These are phyloP conservation scores for Boletus barrowsii DNA, from an alignment of 768 basidiomycete genomes.

Conservation along the genomic window DNA sequence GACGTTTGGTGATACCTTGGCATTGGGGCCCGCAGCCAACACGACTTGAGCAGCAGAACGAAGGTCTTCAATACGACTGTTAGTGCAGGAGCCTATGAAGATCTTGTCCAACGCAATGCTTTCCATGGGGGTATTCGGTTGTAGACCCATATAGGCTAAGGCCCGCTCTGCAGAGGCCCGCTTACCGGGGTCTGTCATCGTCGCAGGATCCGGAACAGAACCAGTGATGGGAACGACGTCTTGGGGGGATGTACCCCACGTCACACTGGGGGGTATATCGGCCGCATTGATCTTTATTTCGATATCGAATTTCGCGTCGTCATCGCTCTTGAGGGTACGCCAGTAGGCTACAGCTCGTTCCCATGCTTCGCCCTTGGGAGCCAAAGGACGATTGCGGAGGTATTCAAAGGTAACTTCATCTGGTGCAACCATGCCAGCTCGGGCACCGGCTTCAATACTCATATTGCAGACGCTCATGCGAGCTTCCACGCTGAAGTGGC, in stretches of 20 bases:
- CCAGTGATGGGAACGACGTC: slow-evolving; percentile 84
- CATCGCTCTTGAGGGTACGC: slow-evolving; percentile 74
- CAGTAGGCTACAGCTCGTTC: slow-evolving; percentile 83
- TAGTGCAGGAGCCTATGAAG: slow-evolving; percentile 94
- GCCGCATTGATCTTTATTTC: slow-evolving; percentile 77
- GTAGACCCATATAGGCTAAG: slow-evolving; percentile 84
- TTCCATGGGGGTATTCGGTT: slow-evolving; percentile 74
- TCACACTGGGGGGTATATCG: slow-evolving; percentile 86
- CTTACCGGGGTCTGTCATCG: slow-evolving; percentile 60
- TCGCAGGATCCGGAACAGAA: slow-evolving; percentile 70
- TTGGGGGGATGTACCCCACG: slow-evolving; percentile 92
- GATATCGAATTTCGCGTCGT: slow-evolving; percentile 80
- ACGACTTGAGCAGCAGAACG: slow-evolving; percentile 78
- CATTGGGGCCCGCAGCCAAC: slow-evolving; percentile 66
- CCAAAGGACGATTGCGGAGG: slow-evolving; percentile 74
- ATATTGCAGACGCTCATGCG: slow-evolving; percentile 92
- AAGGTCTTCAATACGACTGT: slow-evolving; percentile 90
- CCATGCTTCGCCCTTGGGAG: slow-evolving; percentile 84
- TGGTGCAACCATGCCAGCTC: slow-evolving; percentile 91
- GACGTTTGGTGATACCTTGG: slow-evolving; percentile 70
- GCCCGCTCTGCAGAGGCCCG: slow-evolving; percentile 71
- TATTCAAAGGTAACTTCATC: slow-evolving; percentile 86
- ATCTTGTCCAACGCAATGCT: slow-evolving; percentile 82
- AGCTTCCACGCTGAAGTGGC: slow-evolving; percentile 84
- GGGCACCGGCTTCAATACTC: slow-evolving; percentile 92